Conservation (phyloP, 1,139 yeast genomes). For the Hansenula lynferdii region DNA sequence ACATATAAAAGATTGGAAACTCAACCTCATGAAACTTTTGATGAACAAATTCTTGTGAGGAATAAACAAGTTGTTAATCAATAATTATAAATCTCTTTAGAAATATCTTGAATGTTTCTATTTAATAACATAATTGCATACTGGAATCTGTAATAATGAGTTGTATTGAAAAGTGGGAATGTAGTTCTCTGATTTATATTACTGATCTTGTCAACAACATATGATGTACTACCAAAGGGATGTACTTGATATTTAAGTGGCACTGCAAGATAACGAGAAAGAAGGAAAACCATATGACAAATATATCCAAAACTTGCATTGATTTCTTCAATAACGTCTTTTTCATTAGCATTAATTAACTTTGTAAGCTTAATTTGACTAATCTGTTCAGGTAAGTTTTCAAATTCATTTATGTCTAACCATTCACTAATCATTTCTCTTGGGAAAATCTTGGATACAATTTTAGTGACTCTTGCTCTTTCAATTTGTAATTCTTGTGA, state of each 20-base stretch:
- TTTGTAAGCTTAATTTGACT: slow-evolving; percentile 13
- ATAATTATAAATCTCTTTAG: slow-evolving; percentile 25
- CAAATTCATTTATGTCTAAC: slow-evolving; percentile 15
- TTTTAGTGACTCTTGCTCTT: slow-evolving; percentile 12
- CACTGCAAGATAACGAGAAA: slow-evolving; percentile 39
- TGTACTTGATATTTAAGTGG: slow-evolving; percentile 48
- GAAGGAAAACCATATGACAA: slow-evolving; percentile 36
- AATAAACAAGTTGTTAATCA: slow-evolving; percentile 33
- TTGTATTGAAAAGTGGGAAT: slow-evolving; percentile 46
- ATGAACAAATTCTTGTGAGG: slow-evolving; percentile 52
- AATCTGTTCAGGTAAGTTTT: slow-evolving; percentile 14
- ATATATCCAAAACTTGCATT: slow-evolving; percentile 48
- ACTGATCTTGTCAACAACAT: slow-evolving; percentile 45
- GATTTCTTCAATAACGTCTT: slow-evolving; percentile 28
- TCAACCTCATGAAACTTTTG: slow-evolving; percentile 45
- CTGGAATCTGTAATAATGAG: slow-evolving; percentile 44
- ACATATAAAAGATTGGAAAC: slow-evolving; percentile 72
- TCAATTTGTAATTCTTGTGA: slow-evolving; percentile 14
- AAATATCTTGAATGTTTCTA: slow-evolving; percentile 46
- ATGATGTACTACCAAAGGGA: slow-evolving; percentile 46
- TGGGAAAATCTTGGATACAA: slow-evolving; percentile 14
- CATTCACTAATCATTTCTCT: slow-evolving; percentile 14
- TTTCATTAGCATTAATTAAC: slow-evolving; percentile 17
- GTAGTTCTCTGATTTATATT: slow-evolving; percentile 36
- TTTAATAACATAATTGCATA: slow-evolving; percentile 45